These are phyloP conservation scores for Ascochyta rabiei DNA, from an alignment of 2,329 filamentous ascomycete species.

Conservation along the genomic window DNA sequence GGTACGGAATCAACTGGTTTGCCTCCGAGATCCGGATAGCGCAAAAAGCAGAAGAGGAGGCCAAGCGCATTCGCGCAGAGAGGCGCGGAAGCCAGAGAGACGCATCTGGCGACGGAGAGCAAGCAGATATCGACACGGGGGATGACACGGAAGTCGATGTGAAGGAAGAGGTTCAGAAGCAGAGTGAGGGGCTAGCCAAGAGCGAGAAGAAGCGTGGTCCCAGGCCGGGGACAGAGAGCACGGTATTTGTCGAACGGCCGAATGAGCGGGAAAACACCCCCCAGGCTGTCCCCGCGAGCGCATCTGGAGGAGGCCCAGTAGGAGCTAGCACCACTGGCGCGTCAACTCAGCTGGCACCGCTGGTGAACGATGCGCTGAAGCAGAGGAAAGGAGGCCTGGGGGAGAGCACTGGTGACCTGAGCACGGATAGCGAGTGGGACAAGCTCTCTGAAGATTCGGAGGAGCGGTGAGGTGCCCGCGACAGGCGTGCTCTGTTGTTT, in stretches of 20 bases:
- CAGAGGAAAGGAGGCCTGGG: conserved; percentile 52
- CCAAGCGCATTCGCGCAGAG: conserved; percentile 52
- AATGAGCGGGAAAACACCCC: conserved; percentile 30
- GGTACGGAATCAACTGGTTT: conserved; percentile 98
- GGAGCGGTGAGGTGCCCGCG: conserved; percentile 35
- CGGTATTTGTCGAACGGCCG: conserved; percentile 42
- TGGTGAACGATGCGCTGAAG: conserved; percentile 48
- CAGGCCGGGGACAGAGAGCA: conserved; percentile 33
- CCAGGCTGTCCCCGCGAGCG: conserved; percentile 16
- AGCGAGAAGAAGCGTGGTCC: conserved; percentile 23
- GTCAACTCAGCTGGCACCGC: conserved; percentile 35
- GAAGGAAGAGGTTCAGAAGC: conserved; percentile 36
- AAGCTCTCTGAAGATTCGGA: conserved; percentile 71
- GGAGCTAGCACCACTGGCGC: conserved; percentile 39
- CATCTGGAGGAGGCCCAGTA: conserved; percentile 16
- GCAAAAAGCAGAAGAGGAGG: conserved; percentile 57
- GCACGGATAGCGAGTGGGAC: conserved; percentile 98
- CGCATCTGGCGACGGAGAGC: conserved; percentile 30
- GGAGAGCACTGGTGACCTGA: conserved; percentile 62
- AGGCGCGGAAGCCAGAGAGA: conserved; percentile 53
- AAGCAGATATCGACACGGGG: conserved; percentile 50
- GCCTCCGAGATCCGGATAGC: conserved; percentile 66
- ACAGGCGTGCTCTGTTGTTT: conserved; percentile 15
- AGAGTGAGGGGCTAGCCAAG: conserved; percentile 21
- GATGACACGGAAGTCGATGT: conserved; percentile 55